Base-by-base conservation (phyloP, 2,329 filamentous ascomycete species). In the Colletotrichum kahawae region DNA sequence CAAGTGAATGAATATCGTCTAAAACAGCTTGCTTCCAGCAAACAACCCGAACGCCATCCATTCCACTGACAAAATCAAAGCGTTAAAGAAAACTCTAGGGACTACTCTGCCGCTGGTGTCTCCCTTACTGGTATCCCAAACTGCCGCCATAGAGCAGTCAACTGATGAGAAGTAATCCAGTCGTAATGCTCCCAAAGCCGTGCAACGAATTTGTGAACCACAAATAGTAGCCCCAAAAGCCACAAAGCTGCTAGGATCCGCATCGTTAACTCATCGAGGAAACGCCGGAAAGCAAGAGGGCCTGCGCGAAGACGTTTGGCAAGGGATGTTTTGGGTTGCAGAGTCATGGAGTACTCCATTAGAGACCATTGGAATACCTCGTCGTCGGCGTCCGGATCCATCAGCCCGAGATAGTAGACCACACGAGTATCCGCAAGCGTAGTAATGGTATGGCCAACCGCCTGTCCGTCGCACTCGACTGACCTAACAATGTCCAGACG, bases 361-460 rank as follows among this genome's bases (percentile, higher is more conserved):
- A 82, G 66, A 21, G 74, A 77, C 4, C 78, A 21, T 12, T 5
- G 57, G 24, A 79, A 77, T 9, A 36, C 59, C 68, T 66, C 33
- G 59, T 84, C 81, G 5, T 80, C 79, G 4, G 31, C 33, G 18
- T 80, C 77, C 43, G 43, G 43, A 12, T 78, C 27, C 7, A 71
- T 24, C 3, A 77, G 70, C 12, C 83, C 82, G 13, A 78, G 66
- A 24, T 84, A 84, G 66, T 80, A 84, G 14, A 82, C 78, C 14
- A 80, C 81, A 13, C 80, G 79, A 9, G 81, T 74, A 5, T 79
- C 71, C 74, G 80, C 76, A 27, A 82, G 71, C 4, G 43, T 79
- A 57, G 79, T 79, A 8, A 80, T 79, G 12, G 71, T 43, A 3
- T 48, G 33, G 10, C 70, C 67, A 29, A 74, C 18, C 1, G 63